Percentiles rank a stretch among this genome's conserved stretches.
Conservation (phyloP, 2,329 filamentous ascomycete genomes). For the Aspergillus clavatus region DNA sequence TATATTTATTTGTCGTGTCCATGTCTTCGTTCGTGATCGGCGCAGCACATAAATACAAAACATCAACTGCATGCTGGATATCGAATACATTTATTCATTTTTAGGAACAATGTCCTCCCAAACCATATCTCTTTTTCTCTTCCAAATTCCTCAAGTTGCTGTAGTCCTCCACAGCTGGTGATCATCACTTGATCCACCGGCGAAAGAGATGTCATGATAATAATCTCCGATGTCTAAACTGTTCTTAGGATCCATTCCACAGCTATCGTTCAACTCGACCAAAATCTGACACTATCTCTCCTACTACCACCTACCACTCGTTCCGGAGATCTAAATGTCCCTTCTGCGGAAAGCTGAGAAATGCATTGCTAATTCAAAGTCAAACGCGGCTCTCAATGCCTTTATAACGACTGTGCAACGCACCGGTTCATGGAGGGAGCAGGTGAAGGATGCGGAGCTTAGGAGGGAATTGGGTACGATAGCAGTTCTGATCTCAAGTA, state of each 20-base stretch:
- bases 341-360: slow-evolving; percentile 42
- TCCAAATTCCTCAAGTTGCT: too few species aligned
- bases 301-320: neutral
- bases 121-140: too few species aligned
- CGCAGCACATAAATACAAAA: too few species aligned
- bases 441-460: slow-evolving; percentile 34
- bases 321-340: slow-evolving; percentile 34
- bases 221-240: too few species aligned
- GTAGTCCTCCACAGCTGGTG: too few species aligned
- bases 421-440: slow-evolving; percentile 31
- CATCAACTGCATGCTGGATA: too few species aligned
- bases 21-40: too few species aligned
- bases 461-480: slow-evolving; percentile 32
- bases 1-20: too few species aligned
- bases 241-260: neutral
- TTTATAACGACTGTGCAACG: slow-evolving; percentile 38
- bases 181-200: too few species aligned
- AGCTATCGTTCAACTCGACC: neutral
- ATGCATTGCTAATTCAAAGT: slow-evolving; percentile 39
- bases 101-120: too few species aligned
- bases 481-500: neutral
- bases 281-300: neutral
- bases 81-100: too few species aligned
- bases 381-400: slow-evolving; percentile 34
- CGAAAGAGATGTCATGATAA: too few species aligned